Evolutionary conservation across 2,329 filamentous ascomycete species (phyloP).

Genomic region (Arthrobotrys pseudoclavata): DNA sequence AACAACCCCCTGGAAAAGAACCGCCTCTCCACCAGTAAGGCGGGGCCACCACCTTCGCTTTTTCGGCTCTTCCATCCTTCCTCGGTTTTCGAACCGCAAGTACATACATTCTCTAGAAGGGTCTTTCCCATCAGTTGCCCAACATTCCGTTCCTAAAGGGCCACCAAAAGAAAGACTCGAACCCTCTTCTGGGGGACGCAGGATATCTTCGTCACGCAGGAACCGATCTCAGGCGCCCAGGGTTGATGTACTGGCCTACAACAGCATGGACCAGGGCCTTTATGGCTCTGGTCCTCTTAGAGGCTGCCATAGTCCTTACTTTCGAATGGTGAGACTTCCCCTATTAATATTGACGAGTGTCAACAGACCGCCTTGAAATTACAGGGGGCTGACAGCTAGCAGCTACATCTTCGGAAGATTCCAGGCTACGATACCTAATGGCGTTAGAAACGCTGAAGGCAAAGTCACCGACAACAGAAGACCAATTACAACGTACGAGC

Average conservation of each 20-base stretch:
- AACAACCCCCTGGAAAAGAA: constrained; percentile 23
- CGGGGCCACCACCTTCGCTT: constrained; percentile 50
- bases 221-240: constrained; percentile 64
- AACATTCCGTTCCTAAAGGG: constrained; percentile 61
- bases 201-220: constrained; percentile 65
- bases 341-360: neutral
- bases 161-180: constrained; percentile 64
- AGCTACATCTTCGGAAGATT: constrained; percentile 94
- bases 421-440: constrained; percentile 74
- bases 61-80: constrained; percentile 23
- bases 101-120: constrained; percentile 62
- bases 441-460: constrained; percentile 66
- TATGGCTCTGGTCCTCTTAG: constrained; percentile 78
- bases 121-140: constrained; percentile 54
- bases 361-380: constrained; percentile 33
- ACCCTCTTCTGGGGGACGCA: constrained; percentile 65
- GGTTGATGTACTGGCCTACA: constrained; percentile 81
- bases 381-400: constrained; percentile 39
- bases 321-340: constrained; percentile 82
- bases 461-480: constrained; percentile 68
- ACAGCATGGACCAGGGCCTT: constrained; percentile 92
- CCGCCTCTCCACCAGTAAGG: constrained; percentile 15
- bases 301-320: constrained; percentile 83
- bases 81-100: constrained; percentile 41
- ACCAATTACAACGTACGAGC: constrained; percentile 82